Evolutionary conservation across 2,329 filamentous ascomycete genomes (phyloP), one percentile per base, ranked within the genome.

Genomic region (Stenocarpella maydis): DNA sequence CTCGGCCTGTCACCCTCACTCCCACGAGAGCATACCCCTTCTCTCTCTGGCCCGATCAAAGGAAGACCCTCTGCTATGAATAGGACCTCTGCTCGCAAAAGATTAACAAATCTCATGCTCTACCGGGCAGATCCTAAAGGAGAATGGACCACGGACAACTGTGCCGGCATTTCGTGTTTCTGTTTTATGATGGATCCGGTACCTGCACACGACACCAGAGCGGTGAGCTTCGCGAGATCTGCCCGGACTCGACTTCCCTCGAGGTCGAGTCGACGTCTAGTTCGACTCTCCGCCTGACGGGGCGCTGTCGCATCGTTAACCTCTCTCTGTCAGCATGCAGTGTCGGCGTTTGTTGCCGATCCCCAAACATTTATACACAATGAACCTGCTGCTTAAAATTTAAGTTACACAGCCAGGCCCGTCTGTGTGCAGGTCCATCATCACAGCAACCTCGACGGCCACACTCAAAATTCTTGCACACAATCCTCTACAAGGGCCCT

Each of bases 361-460:
- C 58, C 58, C 58, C 28, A 19, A 31, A 12, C 15, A 37, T 34
- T 15, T 6, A 14, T 26, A 2, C 43, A 10, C 58, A 63, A 12
- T 41, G 58, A 21, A 63, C 41, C 58, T 43, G 58, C 58, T 63
- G 58, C 58, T 63, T 63, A 49, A 63, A 63, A 49, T 49, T 37
- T 63, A 63, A 43, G 58, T 63, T 63, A 63, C 49, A 37, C 24
- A 63, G 14, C 28, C 26, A 63, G n/a, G 19, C 43, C n/a, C 24
- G 24, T 60, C 24, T 31, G 37, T 60, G 53, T 58, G 24, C 37
- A 58, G 37, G 55, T n/a, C 39, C 37, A 26, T n/a, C 24, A 10
- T 28, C 39, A 31, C 17, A 60, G 31, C 24, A 45, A 24, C n/a
- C 39, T 19, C 15, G 26, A 21, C 43, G 41, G 58, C 31, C n/a